These are phyloP conservation scores for Albizia julibrissin DNA, from an alignment of 306 rosid genomes.

Conservation along the genomic window DNA sequence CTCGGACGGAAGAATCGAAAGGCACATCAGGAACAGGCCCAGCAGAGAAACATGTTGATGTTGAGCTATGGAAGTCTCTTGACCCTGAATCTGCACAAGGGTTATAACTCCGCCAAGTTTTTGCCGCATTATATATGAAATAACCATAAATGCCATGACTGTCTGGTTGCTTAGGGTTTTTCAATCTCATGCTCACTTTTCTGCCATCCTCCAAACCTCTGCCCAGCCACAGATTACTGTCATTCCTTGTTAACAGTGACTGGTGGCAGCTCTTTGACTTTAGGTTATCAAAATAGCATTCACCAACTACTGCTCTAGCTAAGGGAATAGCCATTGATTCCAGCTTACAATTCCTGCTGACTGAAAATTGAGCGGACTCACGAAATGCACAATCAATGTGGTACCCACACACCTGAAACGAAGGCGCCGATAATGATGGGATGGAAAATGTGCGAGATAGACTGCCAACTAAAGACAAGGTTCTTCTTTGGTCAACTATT, in stretches of 20 bases:
- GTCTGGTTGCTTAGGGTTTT: conserved; percentile 56
- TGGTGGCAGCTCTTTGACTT: conserved; percentile 35
- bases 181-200: conserved; percentile 72
- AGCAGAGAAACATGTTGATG: conserved; percentile 53
- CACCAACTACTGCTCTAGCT: conserved; percentile 53
- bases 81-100: conserved; percentile 44
- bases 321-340: conserved; percentile 66
- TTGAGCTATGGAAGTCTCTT: conserved; percentile 60
- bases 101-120: conserved; percentile 49
- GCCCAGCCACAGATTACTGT: conserved; percentile 31
- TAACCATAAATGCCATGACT: conserved; percentile 59
- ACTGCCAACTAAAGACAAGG: conserved; percentile 68
- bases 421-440: conserved; percentile 76
- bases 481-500: conserved; percentile 46
- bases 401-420: conserved; percentile 68
- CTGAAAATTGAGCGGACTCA: conserved; percentile 43
- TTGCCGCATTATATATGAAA: conserved; percentile 56
- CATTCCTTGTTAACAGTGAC: conserved; percentile 30
- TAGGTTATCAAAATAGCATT: conserved; percentile 37
- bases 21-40: conserved; percentile 77
- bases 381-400: conserved; percentile 56
- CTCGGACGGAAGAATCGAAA: conserved; percentile 66
- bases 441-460: conserved; percentile 66
- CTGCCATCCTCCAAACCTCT: conserved; percentile 43
- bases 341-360: conserved; percentile 36